phyloP scores from a whole-genome alignment of 495 filamentous ascomycete species.

The Penicillium soppii region DNA sequence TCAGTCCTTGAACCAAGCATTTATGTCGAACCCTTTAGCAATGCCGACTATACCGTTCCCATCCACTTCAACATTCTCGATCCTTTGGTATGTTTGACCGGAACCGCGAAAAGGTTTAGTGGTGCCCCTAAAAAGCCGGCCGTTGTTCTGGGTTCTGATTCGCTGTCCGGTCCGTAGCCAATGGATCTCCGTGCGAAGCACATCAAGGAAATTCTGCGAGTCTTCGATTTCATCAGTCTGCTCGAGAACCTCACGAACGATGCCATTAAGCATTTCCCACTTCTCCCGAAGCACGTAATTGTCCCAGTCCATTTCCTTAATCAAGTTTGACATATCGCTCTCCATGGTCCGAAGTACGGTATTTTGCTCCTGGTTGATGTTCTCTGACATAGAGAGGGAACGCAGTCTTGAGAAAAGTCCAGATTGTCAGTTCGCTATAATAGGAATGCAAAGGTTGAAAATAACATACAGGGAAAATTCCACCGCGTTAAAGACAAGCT shows the following conservation, averaged over 20 bases:
- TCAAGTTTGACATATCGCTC: neutral
- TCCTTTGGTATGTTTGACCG: too few relatives aligned
- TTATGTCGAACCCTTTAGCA: too few relatives aligned
- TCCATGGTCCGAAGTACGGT: neutral
- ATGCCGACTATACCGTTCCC: too few relatives aligned
- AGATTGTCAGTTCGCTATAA: neutral
- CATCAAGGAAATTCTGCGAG: neutral
- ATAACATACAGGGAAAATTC: neutral
- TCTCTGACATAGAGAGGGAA: neutral
- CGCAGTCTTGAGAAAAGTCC: neutral
- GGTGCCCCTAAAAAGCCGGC: too few relatives aligned
- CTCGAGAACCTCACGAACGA: neutral
- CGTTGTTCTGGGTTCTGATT: neutral
- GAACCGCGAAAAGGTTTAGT: too few relatives aligned
- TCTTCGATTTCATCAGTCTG: neutral
- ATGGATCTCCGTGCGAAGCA: neutral
- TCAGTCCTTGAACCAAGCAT: too few relatives aligned
- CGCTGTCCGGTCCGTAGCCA: neutral
- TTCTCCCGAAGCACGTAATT: neutral
- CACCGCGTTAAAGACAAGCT: neutral
- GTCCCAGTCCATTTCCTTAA: neutral
- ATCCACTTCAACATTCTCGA: too few relatives aligned
- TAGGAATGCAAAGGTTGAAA: neutral
- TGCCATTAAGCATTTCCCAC: neutral
- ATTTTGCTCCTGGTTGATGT: neutral